Evolutionary conservation across 2,329 filamentous ascomycete genomes (phyloP).

Genomic region (Cercospora zeina): DNA sequence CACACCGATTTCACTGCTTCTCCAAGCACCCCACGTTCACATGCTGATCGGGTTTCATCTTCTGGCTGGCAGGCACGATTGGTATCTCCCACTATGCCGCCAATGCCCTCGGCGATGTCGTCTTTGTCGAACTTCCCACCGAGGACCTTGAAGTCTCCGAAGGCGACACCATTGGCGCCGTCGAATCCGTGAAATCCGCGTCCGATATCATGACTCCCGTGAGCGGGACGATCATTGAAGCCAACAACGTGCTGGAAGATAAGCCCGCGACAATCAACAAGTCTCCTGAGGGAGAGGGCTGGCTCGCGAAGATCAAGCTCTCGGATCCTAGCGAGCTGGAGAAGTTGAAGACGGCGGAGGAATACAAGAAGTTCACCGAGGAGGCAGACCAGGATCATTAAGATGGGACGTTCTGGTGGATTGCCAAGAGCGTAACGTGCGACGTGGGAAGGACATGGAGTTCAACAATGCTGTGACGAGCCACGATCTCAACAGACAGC

Average conservation of each 20-base stretch:
- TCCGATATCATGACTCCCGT: slow-evolving; percentile 94
- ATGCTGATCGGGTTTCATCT: slow-evolving; percentile 13
- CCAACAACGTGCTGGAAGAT: slow-evolving; percentile 76
- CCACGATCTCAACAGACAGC: slow-evolving; percentile 7
- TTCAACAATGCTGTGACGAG: slow-evolving; percentile 3
- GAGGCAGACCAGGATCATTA: slow-evolving; percentile 38
- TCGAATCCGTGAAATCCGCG: slow-evolving; percentile 98
- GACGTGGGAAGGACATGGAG: neutral
- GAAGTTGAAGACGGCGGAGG: slow-evolving; percentile 70
- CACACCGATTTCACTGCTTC: slow-evolving; percentile 9
- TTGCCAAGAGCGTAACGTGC: neutral
- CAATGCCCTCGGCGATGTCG: slow-evolving; percentile 89
- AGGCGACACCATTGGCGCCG: slow-evolving; percentile 86
- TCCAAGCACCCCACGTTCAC: slow-evolving; percentile 21
- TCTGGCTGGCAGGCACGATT: slow-evolving; percentile 56
- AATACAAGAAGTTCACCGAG: slow-evolving; percentile 74
- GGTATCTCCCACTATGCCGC: slow-evolving; percentile 93
- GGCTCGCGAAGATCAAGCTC: slow-evolving; percentile 87
- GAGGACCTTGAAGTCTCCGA: slow-evolving; percentile 65
- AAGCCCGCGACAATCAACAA: slow-evolving; percentile 86
- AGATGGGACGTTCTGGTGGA: neutral
- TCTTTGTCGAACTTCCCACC: slow-evolving; percentile 91
- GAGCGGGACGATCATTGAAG: slow-evolving; percentile 69
- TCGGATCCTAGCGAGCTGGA: slow-evolving; percentile 70
- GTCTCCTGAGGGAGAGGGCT: slow-evolving; percentile 84